Conservation (phyloP, 2,329 filamentous ascomycete species). For the Thelonectria blattea region DNA sequence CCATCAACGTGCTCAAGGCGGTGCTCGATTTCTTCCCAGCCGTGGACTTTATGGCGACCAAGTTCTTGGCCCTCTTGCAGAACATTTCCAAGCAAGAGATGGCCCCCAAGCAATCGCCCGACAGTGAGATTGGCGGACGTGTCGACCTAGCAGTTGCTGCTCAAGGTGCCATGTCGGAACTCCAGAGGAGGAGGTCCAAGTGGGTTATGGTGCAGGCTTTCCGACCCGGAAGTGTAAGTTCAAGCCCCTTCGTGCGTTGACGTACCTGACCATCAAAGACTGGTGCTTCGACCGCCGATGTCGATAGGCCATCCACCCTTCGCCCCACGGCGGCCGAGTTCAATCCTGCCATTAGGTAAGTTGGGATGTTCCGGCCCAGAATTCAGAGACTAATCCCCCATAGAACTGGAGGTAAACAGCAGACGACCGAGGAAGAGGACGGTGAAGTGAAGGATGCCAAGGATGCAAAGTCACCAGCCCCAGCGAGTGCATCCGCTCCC, state of each 20-base stretch:
- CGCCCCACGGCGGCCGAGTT: conserved; percentile 69
- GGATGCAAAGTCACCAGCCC: conserved; percentile 30
- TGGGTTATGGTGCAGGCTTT: conserved; percentile 81
- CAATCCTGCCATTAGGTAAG: conserved; percentile 58
- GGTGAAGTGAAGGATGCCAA: conserved; percentile 70
- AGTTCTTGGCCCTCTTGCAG: conserved; percentile 68
- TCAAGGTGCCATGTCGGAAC: conserved; percentile 71
- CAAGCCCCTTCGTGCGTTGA: background rate
- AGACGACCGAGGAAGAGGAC: conserved; percentile 66
- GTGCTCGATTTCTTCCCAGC: conserved; percentile 84
- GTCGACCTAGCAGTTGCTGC: conserved; percentile 79
- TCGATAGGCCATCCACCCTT: conserved; percentile 51
- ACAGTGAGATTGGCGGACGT: conserved; percentile 63
- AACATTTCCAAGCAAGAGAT: conserved; percentile 69
- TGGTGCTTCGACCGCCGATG: conserved; percentile 38
- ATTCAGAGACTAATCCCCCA: conserved; percentile 13
- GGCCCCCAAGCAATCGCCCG: conserved; percentile 53
- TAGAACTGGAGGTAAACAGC: conserved; percentile 31
- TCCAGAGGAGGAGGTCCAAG: conserved; percentile 69
- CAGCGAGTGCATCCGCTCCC: conserved; percentile 11
- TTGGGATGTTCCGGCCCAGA: background rate
- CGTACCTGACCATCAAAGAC: conserved; percentile 37
- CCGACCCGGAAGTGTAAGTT: conserved; percentile 64
- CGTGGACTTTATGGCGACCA: conserved; percentile 84
- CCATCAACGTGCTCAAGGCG: conserved; percentile 85